phyloP scores from a whole-genome alignment of 2,329 filamentous ascomycete species.

The Thelonectria olida region DNA sequence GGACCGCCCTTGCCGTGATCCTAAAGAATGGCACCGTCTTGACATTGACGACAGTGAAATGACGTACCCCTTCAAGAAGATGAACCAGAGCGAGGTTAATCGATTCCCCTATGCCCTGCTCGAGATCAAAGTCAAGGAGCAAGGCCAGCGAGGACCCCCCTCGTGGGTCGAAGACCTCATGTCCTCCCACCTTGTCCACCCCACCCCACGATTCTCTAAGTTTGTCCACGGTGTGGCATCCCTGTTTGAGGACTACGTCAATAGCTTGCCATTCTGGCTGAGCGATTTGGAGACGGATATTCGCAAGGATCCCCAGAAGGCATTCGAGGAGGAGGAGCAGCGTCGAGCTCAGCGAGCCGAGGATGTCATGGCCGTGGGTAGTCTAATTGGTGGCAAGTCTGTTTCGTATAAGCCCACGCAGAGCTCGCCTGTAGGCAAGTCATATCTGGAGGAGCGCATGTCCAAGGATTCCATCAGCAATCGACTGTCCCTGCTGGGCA shows the following conservation, averaged over 20 bases:
- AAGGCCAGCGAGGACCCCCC: slow-evolving; percentile 72
- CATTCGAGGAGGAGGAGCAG: slow-evolving; percentile 92
- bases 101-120: slow-evolving; percentile 91
- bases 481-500: slow-evolving; percentile 33
- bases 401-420: slow-evolving; percentile 66
- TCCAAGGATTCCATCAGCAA: slow-evolving; percentile 47
- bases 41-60: slow-evolving; percentile 88
- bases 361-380: slow-evolving; percentile 89
- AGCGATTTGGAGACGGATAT: slow-evolving; percentile 93
- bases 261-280: slow-evolving; percentile 96
- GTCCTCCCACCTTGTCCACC: slow-evolving; percentile 89
- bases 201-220: slow-evolving; percentile 91
- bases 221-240: slow-evolving; percentile 93
- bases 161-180: slow-evolving; percentile 94
- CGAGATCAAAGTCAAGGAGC: slow-evolving; percentile 88
- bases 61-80: slow-evolving; percentile 85
- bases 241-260: slow-evolving; percentile 95
- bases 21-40: slow-evolving; percentile 86
- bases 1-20: slow-evolving; percentile 88
- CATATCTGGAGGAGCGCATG: slow-evolving; percentile 67
- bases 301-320: slow-evolving; percentile 87
- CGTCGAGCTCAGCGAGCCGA: slow-evolving; percentile 82
- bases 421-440: slow-evolving; percentile 75
- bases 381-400: slow-evolving; percentile 74
- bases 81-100: slow-evolving; percentile 90